These are phyloP conservation scores for Tripterygium wilfordii DNA, from an alignment of 177 flowering plant genomes.

Conservation along the genomic window DNA sequence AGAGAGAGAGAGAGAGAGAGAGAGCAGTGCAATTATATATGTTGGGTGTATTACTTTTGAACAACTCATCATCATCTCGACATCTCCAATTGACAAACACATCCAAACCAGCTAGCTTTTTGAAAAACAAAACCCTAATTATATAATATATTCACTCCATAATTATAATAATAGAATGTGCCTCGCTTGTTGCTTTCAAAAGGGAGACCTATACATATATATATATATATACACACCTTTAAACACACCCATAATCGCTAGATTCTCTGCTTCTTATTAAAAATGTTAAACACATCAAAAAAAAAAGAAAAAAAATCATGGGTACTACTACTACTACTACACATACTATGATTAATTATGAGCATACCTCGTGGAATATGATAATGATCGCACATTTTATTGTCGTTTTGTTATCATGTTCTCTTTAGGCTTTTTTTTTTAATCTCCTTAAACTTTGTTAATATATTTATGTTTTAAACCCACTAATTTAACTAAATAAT, in stretches of 20 bases:
- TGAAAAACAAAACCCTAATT: slow-evolving; percentile 17
- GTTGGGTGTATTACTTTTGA: slow-evolving; percentile 4
- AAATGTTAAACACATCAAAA: slow-evolving; percentile 11
- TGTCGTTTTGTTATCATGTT: background rate
- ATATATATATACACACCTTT: background rate
- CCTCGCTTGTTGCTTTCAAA: slow-evolving; percentile 3
- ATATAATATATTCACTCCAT: slow-evolving; percentile 13
- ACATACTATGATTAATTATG: too few species aligned
- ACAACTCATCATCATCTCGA: slow-evolving; percentile 10
- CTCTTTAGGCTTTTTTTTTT: too few species aligned
- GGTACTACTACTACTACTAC: slow-evolving; percentile 14
- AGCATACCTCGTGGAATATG: slow-evolving; percentile 19
- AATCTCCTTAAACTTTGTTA: too few species aligned
- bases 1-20: too few species aligned
- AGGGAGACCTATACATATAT: slow-evolving; percentile 5
- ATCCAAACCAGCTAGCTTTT: slow-evolving; percentile 16
- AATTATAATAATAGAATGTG: background rate
- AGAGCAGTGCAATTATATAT: too few species aligned
- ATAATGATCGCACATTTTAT: slow-evolving; percentile 4
- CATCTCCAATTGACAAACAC: slow-evolving; percentile 17
- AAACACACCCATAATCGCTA: slow-evolving; percentile 19
- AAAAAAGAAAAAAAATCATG: slow-evolving; percentile 9
- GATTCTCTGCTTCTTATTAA: slow-evolving; percentile 27
- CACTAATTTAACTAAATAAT: too few species aligned
- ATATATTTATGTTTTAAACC: too few species aligned